Evolutionary conservation across 768 basidiomycete genomes (phyloP).

Genomic region (Kwoniella dendrophila): DNA sequence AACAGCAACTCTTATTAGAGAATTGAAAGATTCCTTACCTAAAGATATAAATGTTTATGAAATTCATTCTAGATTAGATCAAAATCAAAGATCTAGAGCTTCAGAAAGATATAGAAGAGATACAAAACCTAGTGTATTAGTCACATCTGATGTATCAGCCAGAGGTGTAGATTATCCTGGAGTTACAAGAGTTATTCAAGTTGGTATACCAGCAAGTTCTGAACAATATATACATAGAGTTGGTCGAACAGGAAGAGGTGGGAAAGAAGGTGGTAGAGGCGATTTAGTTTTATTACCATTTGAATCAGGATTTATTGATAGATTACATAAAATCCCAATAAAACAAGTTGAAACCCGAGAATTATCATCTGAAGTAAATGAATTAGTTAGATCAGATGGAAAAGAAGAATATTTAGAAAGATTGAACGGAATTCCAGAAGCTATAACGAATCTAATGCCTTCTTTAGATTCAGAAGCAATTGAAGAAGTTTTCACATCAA

Average conservation of each 20-base stretch:
- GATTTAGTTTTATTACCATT: slow-evolving; percentile 79
- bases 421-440: slow-evolving; percentile 44
- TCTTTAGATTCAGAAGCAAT: slow-evolving; percentile 62
- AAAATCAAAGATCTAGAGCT: slow-evolving; percentile 63
- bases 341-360: slow-evolving; percentile 63
- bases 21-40: slow-evolving; percentile 63
- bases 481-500: slow-evolving; percentile 66
- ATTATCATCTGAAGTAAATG: slow-evolving; percentile 59
- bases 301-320: slow-evolving; percentile 70
- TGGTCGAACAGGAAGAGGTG: slow-evolving; percentile 77
- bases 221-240: slow-evolving; percentile 85
- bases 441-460: slow-evolving; percentile 48
- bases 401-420: slow-evolving; percentile 60
- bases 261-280: slow-evolving; percentile 67
- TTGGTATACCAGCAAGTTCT: slow-evolving; percentile 71
- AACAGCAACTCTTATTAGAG: slow-evolving; percentile 66
- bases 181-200: slow-evolving; percentile 85
- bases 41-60: slow-evolving; percentile 67
- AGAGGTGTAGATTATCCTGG: slow-evolving; percentile 86
- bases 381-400: slow-evolving; percentile 60
- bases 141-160: slow-evolving; percentile 86
- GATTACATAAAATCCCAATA: slow-evolving; percentile 70
- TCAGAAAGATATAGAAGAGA: slow-evolving; percentile 68
- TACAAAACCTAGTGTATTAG: slow-evolving; percentile 64
- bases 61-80: slow-evolving; percentile 75